phyloP scores from a whole-genome alignment of 129 eudicot species.

The Solidago caesia region DNA sequence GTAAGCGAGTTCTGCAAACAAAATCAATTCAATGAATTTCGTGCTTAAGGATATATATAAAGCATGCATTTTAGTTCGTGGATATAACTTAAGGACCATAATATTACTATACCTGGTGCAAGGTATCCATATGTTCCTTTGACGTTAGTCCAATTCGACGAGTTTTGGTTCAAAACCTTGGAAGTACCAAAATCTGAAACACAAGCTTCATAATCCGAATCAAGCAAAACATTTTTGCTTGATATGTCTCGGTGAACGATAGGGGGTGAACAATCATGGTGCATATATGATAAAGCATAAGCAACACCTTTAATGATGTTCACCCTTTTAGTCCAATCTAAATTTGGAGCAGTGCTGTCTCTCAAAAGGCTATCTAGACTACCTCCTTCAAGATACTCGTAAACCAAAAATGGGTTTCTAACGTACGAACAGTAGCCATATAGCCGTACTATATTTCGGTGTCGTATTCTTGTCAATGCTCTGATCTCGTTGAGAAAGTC shows the following conservation, averaged over 20 bases:
- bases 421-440: constrained; percentile 29
- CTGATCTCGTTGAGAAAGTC: constrained; percentile 29
- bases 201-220: constrained; percentile 35
- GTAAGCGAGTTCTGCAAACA: too few relatives aligned
- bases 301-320: constrained; percentile 34
- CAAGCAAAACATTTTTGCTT: constrained; percentile 36
- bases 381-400: constrained; percentile 33
- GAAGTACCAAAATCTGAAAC: constrained; percentile 40
- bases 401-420: constrained; percentile 34
- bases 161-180: constrained; percentile 24
- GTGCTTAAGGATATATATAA: too few relatives aligned
- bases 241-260: constrained; percentile 42
- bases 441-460: constrained; percentile 31
- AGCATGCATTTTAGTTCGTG: too few relatives aligned
- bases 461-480: constrained; percentile 35
- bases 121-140: constrained; percentile 41
- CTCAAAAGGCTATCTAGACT: constrained; percentile 15
- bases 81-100: too few relatives aligned
- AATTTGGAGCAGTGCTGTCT: not conserved
- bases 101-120: constrained; percentile 34
- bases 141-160: constrained; percentile 31
- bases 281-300: constrained; percentile 37
- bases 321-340: constrained; percentile 35
- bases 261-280: constrained; percentile 40
- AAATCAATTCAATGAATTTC: too few relatives aligned